Conservation (phyloP, 1,139 yeast genomes). For the Waltiozyma sp. region DNA sequence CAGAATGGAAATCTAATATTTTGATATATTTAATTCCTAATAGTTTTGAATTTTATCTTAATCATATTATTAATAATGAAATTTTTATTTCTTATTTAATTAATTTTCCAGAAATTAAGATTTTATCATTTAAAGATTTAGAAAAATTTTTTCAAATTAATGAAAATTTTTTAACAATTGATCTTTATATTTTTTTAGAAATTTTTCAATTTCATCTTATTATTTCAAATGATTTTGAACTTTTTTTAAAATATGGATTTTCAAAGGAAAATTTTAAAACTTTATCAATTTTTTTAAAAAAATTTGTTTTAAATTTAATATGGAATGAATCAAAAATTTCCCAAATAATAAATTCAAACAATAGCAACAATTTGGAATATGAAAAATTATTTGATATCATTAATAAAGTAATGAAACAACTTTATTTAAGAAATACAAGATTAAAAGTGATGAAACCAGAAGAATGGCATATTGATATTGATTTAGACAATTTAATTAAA, state of each 20-base stretch:
- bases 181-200: conserved; percentile 33
- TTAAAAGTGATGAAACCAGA: conserved; percentile 23
- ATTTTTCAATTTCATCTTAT: conserved; percentile 46
- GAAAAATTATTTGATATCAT: conserved; percentile 24
- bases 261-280: conserved; percentile 32
- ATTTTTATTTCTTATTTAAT: conserved; percentile 17
- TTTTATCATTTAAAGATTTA: conserved; percentile 5
- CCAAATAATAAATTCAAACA: background rate
- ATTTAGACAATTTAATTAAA: conserved; percentile 4
- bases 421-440: conserved; percentile 61
- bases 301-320: conserved; percentile 42
- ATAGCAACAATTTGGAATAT: background rate
- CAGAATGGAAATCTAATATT: conserved; percentile 14
- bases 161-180: conserved; percentile 17
- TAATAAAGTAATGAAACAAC: conserved; percentile 48
- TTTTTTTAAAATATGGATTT: conserved; percentile 35
- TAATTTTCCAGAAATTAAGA: conserved; percentile 15
- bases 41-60: conserved; percentile 12
- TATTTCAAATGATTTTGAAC: conserved; percentile 62
- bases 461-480: conserved; percentile 13
- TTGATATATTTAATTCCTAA: conserved; percentile 18
- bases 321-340: conserved; percentile 27
- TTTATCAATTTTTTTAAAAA: conserved; percentile 41
- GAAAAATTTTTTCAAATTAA: conserved; percentile 4
- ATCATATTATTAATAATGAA: conserved; percentile 13